phyloP scores from a whole-genome alignment of 1,139 yeast genomes.

The Candida pseudoviswanathii region DNA sequence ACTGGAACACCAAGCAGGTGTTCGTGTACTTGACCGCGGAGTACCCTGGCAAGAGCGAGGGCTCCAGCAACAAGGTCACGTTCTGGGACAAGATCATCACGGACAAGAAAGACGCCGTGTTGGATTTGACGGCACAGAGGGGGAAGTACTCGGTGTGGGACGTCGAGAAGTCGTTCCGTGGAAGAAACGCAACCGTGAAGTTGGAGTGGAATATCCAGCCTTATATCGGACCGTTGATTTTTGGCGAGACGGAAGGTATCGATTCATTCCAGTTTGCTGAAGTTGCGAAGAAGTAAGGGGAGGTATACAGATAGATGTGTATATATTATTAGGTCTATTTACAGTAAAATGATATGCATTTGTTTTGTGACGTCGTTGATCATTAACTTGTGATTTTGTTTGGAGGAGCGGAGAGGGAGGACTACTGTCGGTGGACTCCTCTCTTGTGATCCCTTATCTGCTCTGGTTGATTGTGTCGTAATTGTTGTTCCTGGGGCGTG shows the following conservation, averaged over 20 bases:
- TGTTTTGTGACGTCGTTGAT: too few species aligned
- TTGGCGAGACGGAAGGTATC: slow-evolving; percentile 55
- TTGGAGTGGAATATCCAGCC: slow-evolving; percentile 96
- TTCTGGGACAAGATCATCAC: slow-evolving; percentile 89
- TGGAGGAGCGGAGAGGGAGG: too few species aligned
- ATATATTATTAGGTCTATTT: too few species aligned
- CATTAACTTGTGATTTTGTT: too few species aligned
- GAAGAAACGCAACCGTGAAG: slow-evolving; percentile 67
- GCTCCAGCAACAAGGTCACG: slow-evolving; percentile 66
- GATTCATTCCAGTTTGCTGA: slow-evolving; percentile 33
- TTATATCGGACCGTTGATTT: slow-evolving; percentile 75
- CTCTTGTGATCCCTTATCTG: too few species aligned
- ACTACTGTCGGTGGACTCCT: too few species aligned
- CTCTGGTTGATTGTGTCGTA: too few species aligned
- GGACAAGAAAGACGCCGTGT: slow-evolving; percentile 55
- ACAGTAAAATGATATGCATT: too few species aligned
- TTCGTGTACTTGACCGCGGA: slow-evolving; percentile 90
- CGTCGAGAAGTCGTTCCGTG: slow-evolving; percentile 64
- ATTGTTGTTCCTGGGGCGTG: too few species aligned
- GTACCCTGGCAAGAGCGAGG: slow-evolving; percentile 63
- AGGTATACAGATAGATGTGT: too few species aligned
- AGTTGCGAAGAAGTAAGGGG: slow-evolving; percentile 20
- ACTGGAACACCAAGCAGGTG: slow-evolving; percentile 96
- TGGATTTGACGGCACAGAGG: slow-evolving; percentile 54
- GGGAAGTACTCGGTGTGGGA: slow-evolving; percentile 92